Evolutionary conservation across 306 rosid genomes (phyloP).

Genomic region (Albizia julibrissin): DNA sequence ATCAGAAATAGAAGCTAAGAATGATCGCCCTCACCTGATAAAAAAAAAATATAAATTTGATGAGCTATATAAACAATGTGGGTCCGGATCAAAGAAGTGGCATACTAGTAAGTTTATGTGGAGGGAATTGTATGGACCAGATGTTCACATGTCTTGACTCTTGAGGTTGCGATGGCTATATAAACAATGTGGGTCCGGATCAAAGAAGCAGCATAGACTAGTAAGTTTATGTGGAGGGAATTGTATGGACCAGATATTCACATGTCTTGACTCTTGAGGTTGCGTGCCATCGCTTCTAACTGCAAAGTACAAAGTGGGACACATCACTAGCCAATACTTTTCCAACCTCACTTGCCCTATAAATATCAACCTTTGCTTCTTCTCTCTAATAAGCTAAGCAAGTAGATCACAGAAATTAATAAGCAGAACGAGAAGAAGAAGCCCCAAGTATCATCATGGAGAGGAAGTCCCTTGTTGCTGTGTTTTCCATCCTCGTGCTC

Average conservation of each 20-base stretch:
- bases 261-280: background rate
- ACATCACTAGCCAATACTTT: background rate
- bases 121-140: background rate
- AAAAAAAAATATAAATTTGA: no score
- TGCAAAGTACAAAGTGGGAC: no score
- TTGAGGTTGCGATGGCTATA: background rate
- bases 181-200: no score
- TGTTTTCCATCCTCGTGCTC: conserved; percentile 14
- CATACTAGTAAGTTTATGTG: background rate
- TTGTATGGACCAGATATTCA: background rate
- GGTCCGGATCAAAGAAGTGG: background rate
- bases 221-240: background rate
- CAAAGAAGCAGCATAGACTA: background rate
- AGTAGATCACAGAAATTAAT: background rate
- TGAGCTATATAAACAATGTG: no score
- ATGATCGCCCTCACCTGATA: no score
- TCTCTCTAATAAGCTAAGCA: no score
- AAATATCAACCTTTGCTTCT: background rate
- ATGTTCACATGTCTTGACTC: background rate
- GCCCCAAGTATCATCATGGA: conserved; percentile 5
- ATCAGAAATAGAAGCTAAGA: no score
- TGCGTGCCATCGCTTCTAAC: background rate
- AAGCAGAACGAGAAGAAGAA: background rate
- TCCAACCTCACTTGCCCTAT: background rate
- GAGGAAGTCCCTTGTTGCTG: conserved; percentile 6